phyloP scores from a whole-genome alignment of 306 rosid genomes.

The Mimosa pudica region DNA sequence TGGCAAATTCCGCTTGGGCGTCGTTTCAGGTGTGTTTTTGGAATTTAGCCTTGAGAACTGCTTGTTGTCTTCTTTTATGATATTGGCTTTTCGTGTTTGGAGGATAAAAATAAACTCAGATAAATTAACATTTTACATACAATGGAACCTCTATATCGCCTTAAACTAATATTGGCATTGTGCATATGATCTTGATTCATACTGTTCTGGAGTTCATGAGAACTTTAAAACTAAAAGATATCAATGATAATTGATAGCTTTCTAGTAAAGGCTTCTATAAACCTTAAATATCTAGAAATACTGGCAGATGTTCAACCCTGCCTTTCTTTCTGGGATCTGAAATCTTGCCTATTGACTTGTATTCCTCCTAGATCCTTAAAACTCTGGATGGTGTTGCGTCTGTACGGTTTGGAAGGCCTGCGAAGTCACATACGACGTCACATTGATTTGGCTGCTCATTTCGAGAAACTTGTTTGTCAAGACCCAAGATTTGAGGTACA shows the following conservation, averaged over 20 bases:
- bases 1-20: constrained; percentile 99
- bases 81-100: neutral
- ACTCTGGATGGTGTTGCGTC: constrained; percentile 91
- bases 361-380: constrained; percentile 71
- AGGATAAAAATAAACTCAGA: no score
- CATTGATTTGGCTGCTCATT: constrained; percentile 70
- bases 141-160: no score
- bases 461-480: constrained; percentile 65
- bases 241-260: no score
- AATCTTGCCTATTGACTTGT: constrained; percentile 19
- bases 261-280: no score
- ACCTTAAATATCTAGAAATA: no score
- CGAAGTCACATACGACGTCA: constrained; percentile 69
- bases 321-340: neutral
- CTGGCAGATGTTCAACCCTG: constrained; percentile 21
- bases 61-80: neutral
- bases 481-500: constrained; percentile 85
- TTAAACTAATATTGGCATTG: neutral
- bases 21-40: constrained; percentile 73
- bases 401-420: constrained; percentile 84
- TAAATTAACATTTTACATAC: no score
- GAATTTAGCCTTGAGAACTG: constrained; percentile 24
- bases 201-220: no score
- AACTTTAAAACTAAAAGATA: neutral
- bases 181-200: constrained; percentile 29